phyloP scores from a whole-genome alignment of 2,329 filamentous ascomycete species.

The Rosellinia necatrix region DNA sequence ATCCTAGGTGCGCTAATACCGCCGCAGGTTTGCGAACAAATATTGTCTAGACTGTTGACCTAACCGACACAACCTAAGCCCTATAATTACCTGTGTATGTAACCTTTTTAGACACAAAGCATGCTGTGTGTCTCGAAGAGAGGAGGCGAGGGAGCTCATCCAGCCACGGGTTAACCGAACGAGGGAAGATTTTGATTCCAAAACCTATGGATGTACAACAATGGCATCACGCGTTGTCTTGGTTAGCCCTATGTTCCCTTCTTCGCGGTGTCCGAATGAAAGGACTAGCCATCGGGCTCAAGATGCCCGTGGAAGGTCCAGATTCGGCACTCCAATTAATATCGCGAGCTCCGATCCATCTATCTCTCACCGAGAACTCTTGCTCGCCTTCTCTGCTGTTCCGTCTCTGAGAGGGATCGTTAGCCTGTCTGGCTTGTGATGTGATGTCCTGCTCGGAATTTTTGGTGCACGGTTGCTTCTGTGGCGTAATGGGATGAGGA shows the following conservation, averaged over 20 bases:
- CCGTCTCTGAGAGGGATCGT: conserved; percentile 31
- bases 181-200: too few species aligned
- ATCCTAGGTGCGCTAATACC: background rate
- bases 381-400: background rate
- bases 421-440: background rate
- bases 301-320: conserved; percentile 33
- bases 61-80: background rate
- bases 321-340: conserved; percentile 29
- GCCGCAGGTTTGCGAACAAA: conserved; percentile 24
- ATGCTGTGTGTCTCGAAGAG: too few species aligned
- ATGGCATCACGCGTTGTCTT: conserved; percentile 3
- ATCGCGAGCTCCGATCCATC: conserved; percentile 31
- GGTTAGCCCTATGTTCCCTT: conserved; percentile 30
- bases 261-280: conserved; percentile 30
- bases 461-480: background rate
- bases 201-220: background rate
- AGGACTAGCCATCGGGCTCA: conserved; percentile 37
- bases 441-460: background rate
- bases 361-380: conserved; percentile 21
- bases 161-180: too few species aligned
- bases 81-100: too few species aligned
- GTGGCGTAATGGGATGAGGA: background rate
- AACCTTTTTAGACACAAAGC: too few species aligned
- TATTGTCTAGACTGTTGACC: conserved; percentile 27
- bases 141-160: too few species aligned